Evolutionary conservation across 2,329 filamentous ascomycete genomes (phyloP), one percentile per base, ranked within the genome.

Genomic region (Rhinocladiella similis): DNA sequence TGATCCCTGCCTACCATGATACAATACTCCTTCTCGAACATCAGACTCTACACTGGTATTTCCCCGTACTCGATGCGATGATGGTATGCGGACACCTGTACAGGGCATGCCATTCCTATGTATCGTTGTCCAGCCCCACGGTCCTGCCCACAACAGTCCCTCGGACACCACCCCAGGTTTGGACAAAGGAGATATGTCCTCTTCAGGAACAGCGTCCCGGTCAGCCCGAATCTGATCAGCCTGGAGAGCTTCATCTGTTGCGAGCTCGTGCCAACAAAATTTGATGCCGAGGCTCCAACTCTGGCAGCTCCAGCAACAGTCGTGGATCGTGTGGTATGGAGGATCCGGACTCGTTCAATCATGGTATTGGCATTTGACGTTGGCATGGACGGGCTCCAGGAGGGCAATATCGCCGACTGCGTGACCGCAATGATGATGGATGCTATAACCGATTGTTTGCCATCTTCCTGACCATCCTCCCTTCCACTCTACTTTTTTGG

Each of bases 401-500:
- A 25, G 3, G 22, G 22, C 22, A 25, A 25, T 25, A 25, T 25
- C 22, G 18, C 12, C 19, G 18, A 19, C 20, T 45, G 16, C 19
- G 18, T 20, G 42, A 5, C 16, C 43, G 27, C 27, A 33, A 46
- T 46, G 20, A 46, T 29, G 43, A 46, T 27, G 20, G 7, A 9
- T 29, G 25, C 25, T 46, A 12, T 46, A 19, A 16, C 43, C 41
- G 41, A 43, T 46, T 46, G 43, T 46, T 46, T 46, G 43, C 43
- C 43, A 46, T 46, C 43, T 20, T 9, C 10, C 5, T 45, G 18
- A 13, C 25, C 13, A 20, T 20, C 18, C 22, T 22, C 16, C 18
- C n/a, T 14, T 29, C 20, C 9, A 20, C 43, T 27, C 19, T 46
- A 6, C 43, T 14, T 27, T 25, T 13, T 46, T 12, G 10, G 9